Evolutionary conservation across 75 land plant genomes (phyloP), one percentile per base, ranked within the genome.

Genomic region (Picea sitchensis): DNA sequence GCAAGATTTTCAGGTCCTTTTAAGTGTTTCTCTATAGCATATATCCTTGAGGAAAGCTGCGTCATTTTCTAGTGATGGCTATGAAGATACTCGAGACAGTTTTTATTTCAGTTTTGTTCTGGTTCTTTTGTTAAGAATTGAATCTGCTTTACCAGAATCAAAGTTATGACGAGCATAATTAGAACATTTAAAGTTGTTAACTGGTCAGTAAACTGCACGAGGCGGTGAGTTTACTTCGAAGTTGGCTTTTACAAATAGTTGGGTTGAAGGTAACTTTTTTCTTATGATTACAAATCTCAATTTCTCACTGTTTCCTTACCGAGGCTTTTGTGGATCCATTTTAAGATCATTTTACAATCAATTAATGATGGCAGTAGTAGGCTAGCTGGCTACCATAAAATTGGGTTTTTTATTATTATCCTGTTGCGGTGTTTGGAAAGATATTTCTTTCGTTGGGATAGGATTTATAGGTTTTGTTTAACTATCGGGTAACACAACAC

Each of bases 141-240:
- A 44, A 71, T 71, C 74, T 47, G 44, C 20, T 44, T 47, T 71
- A 44, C 56, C 54, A 38, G 74, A 68, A 71, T 44, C 13, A 71
- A 44, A n/a, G 51, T 44, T 71, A 47, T 9, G 21, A 56, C 20
- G 54, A 41, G 23, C 51, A 36, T 34, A 67, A 15, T 71, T 44
- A 71, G 38, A 71, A 71, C 0, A 14, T 17, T 41, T 41, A 8
- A n/a, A 44, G 21, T 41, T 41, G 2, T n/a, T 44, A 44, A 44
- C 54, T 44, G 74, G 36, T 34, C 15, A 15, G 71, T 34, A 38
- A 67, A 34, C 56, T 0, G 0, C 56, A 9, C 2, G 12, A 51
- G 56, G 9, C 2, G 56, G 56, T 7, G 9, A 47, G 51, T 51
- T 51, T 7, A 9, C 41, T 32, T 67, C 18, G 15, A 34, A 18